A percentile compares a stretch with the other conserved stretches of the same genome.
These are phyloP conservation scores for Parasitella parasitica DNA, from an alignment of 371 early-diverging fungal species.

Conservation along the genomic window DNA sequence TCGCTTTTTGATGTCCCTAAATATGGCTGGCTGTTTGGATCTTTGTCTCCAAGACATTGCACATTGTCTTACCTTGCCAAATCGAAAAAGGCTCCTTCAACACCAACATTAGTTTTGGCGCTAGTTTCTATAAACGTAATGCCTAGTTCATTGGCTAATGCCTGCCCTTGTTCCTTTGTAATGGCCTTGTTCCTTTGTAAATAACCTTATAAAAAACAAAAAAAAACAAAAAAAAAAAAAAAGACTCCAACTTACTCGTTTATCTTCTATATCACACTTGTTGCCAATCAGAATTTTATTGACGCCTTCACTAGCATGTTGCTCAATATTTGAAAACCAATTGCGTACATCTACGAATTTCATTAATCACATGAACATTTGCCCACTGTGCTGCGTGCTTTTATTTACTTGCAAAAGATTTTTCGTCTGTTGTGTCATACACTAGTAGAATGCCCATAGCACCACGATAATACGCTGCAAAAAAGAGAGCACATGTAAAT, in stretches of 20 bases:
- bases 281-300: conserved; percentile 99
- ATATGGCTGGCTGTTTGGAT: neutral
- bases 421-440: conserved; percentile 98
- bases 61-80: conserved; percentile 76
- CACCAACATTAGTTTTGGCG: conserved; percentile 96
- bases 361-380: neutral
- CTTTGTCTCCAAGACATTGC: neutral
- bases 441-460: conserved; percentile 99
- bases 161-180: conserved; percentile 77
- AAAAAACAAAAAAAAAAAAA: too few species aligned
- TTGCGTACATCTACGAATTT: conserved; percentile 80
- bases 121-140: conserved; percentile 96
- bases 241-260: conserved; percentile 71
- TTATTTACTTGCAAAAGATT: conserved; percentile 91
- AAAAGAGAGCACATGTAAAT: neutral
- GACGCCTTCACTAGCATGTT: conserved; percentile 96
- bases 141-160: conserved; percentile 83
- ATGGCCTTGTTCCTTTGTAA: conserved; percentile 40
- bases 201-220: too few species aligned
- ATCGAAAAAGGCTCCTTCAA: conserved; percentile 97
- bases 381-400: too few species aligned
- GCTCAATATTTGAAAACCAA: conserved; percentile 99
- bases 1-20: conserved; percentile 52
- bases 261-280: conserved; percentile 96
- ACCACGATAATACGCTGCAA: conserved; percentile 94